Base-by-base conservation (phyloP, 352 stramenopile genomes). In the Thraustotheca clavata region DNA sequence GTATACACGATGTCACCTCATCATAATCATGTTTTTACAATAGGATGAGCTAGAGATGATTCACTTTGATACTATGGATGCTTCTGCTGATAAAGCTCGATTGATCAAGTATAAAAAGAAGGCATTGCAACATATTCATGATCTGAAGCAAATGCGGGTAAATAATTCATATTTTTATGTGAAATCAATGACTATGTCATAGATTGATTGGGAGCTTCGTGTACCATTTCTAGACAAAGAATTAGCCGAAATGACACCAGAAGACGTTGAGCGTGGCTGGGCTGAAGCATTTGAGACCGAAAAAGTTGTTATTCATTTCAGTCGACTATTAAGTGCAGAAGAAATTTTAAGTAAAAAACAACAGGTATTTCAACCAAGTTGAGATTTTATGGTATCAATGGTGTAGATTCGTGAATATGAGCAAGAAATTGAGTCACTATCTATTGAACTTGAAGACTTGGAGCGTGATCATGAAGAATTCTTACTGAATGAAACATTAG, bases 81-180 rank as follows among this genome's bases (percentile, higher is more conserved):
- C 79, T 0, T 74, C 74, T 3, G 55, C 54, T 2, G 81, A 91
- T 65, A 60, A 89, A 1, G 86, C 86, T 50, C 78, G 77, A 1
- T 55, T 88, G n/a, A 74, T 86, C 62, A 84, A 84, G 66, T 87
- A 87, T 72, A 86, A 88, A 59, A 76, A 76, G 33, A 90, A 89
- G 70, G 71, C 77, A 12, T 61, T 89, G 3, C 72, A 77, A 6
- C 78, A 81, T 7, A 80, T 89, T 40, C 83, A 86, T 39, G 81
- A 93, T 67, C 67, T 93, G 24, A 89, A 89, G 54, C 73, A 75
- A 1, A 89, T 89, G 76, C 76, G 76, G 11, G 57, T 65, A 35
- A 29, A 31, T 11, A 4, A 9, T 3, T 49, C 40, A 6, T 14
- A 16, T 8, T 0, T 7, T 31, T 8, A 27, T n/a, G 31, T 50